Conservation (phyloP, 2,329 filamentous ascomycete genomes). For the Stagonosporopsis vannaccii region DNA sequence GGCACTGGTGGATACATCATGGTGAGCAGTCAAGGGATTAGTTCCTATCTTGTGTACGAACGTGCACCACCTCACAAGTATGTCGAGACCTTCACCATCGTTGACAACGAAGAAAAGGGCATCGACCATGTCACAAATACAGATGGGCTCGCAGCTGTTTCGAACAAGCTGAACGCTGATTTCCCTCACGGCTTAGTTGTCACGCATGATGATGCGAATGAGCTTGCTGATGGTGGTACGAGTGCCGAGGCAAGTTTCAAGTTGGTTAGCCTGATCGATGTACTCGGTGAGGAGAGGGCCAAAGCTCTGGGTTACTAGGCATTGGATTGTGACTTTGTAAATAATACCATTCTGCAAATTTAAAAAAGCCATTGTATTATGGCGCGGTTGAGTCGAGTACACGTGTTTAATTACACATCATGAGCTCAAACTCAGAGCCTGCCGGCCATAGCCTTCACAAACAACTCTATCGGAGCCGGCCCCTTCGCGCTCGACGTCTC, state of each 20-base stretch:
- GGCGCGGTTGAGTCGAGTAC: not conserved
- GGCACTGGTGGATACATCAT: conserved; percentile 59
- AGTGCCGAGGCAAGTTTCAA: conserved; percentile 61
- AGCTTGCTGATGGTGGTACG: conserved; percentile 56
- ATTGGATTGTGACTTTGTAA: not conserved
- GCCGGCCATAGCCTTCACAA: conserved; percentile 31
- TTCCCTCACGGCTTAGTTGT: conserved; percentile 56
- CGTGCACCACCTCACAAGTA: conserved; percentile 59
- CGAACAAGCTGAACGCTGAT: conserved; percentile 51
- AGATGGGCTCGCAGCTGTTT: conserved; percentile 60
- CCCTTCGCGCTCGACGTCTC: conserved; percentile 38
- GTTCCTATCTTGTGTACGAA: conserved; percentile 61
- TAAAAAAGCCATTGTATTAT: not conserved
- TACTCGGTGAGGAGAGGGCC: conserved; percentile 33
- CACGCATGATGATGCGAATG: conserved; percentile 63
- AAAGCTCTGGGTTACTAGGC: conserved; percentile 29
- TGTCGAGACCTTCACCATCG: conserved; percentile 59
- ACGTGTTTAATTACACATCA: not conserved
- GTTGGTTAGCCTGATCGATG: conserved; percentile 45
- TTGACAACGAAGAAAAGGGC: conserved; percentile 50
- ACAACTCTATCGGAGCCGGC: conserved; percentile 27
- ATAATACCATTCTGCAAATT: not conserved
- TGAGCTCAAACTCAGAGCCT: conserved; percentile 18
- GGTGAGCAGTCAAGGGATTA: conserved; percentile 62
- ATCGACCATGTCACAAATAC: conserved; percentile 63